Evolutionary conservation across 1,284 basidiomycete genomes (phyloP).

Genomic region (Leccinum subrobustum): DNA sequence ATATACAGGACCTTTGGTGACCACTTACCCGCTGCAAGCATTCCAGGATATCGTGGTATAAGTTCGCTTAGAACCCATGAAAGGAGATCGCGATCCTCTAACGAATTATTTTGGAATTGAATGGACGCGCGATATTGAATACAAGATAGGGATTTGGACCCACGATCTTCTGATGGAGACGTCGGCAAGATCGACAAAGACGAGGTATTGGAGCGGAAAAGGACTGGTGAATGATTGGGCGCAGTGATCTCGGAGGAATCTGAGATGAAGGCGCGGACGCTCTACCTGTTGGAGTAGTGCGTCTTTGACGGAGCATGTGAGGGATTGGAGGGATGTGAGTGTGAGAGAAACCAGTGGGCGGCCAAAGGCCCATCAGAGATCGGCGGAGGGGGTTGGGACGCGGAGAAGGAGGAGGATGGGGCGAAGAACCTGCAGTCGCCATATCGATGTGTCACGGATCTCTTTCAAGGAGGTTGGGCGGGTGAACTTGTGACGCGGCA

Average conservation of each 20-base stretch:
- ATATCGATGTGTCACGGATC: constrained; percentile 52
- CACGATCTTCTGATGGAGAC: constrained; percentile 62
- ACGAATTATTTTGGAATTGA: constrained; percentile 5
- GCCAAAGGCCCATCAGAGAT: constrained; percentile 54
- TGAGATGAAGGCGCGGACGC: constrained; percentile 48
- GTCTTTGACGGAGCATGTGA: constrained; percentile 40
- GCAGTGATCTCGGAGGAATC: constrained; percentile 39
- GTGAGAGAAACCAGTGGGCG: constrained; percentile 57
- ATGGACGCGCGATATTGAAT: constrained; percentile 11
- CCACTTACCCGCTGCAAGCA: constrained; percentile 66
- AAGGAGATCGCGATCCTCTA: constrained; percentile 58
- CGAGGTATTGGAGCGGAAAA: constrained; percentile 60
- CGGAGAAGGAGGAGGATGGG: constrained; percentile 19
- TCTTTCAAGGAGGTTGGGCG: constrained; percentile 62
- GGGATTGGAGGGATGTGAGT: constrained; percentile 35
- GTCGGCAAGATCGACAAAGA: constrained; percentile 65
- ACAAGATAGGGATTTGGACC: constrained; percentile 27
- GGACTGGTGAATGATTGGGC: constrained; percentile 27
- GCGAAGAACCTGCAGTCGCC: constrained; percentile 55
- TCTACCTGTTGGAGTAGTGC: constrained; percentile 52
- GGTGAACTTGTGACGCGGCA: constrained; percentile 62
- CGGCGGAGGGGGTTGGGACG: constrained; percentile 26
- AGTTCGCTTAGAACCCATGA: constrained; percentile 65
- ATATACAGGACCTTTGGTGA: neutral
- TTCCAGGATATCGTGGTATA: constrained; percentile 71